Conservation (phyloP, 164 flowering plant species). For the Pachysandra terminalis region DNA sequence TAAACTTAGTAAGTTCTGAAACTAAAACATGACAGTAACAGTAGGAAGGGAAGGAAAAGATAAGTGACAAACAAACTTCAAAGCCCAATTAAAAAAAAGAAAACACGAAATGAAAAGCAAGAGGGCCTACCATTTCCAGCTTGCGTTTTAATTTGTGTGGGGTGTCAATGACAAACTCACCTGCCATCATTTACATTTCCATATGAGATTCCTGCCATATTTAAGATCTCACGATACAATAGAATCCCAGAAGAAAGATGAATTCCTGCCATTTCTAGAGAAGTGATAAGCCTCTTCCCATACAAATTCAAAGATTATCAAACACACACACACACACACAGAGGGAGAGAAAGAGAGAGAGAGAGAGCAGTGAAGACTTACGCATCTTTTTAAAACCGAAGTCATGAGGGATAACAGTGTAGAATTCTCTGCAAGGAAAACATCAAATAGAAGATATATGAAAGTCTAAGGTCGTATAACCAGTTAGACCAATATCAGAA, state of each 20-base stretch:
- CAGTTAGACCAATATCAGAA: background rate
- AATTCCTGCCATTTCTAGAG: background rate
- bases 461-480: background rate
- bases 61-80: conserved; percentile 3
- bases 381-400: conserved; percentile 92
- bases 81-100: background rate
- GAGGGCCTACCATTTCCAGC: conserved; percentile 74
- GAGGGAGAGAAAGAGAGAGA: conserved; percentile 8
- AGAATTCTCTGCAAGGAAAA: conserved; percentile 69
- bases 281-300: background rate
- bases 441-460: background rate
- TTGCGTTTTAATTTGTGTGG: conserved; percentile 72
- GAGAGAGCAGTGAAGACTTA: conserved; percentile 34
- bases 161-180: conserved; percentile 86
- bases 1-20: background rate
- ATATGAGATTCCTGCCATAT: conserved; percentile 3
- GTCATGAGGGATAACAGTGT: conserved; percentile 92
- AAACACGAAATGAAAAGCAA: background rate
- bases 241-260: background rate
- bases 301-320: background rate
- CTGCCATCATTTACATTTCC: conserved; percentile 34
- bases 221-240: background rate
- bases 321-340: too few relatives aligned
- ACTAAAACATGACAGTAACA: background rate
- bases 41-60: background rate